A percentile compares a stretch with the other conserved stretches of the same genome.
phyloP scores from a whole-genome alignment of 2,329 filamentous ascomycete genomes.

The Ramularia collo-cygni region DNA sequence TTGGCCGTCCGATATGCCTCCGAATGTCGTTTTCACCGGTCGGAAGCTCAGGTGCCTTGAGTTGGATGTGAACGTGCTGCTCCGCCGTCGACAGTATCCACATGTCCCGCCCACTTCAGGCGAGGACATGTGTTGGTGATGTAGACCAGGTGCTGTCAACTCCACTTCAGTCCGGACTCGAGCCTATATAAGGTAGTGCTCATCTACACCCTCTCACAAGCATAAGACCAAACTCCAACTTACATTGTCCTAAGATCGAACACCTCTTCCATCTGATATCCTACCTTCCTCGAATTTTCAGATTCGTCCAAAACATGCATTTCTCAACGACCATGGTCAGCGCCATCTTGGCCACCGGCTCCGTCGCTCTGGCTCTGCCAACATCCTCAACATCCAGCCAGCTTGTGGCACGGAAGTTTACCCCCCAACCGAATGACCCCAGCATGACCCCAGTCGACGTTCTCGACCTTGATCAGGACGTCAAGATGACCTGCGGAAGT shows the following conservation, averaged over 20 bases:
- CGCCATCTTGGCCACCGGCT: background rate
- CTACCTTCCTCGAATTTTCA: background rate
- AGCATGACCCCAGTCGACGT: background rate
- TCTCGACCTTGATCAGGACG: background rate
- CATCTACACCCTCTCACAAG: too few relatives aligned
- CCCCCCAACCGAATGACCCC: background rate
- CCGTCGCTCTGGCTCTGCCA: background rate
- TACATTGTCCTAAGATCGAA: background rate
- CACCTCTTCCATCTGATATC: background rate
- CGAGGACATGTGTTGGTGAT: too few relatives aligned
- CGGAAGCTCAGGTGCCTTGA: too few relatives aligned
- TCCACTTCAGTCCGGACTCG: too few relatives aligned
- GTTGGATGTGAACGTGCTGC: too few relatives aligned
- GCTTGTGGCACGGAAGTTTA: background rate
- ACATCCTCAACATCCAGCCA: background rate
- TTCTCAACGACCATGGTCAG: background rate
- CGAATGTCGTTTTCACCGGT: background rate
- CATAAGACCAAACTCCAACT: too few relatives aligned
- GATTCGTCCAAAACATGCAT: background rate
- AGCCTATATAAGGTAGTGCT: too few relatives aligned
- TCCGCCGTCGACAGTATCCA: too few relatives aligned
- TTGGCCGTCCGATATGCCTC: background rate
- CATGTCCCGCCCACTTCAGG: too few relatives aligned
- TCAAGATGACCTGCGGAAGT: background rate
- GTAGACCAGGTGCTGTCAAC: too few relatives aligned